Conservation (phyloP, 768 basidiomycete genomes). For the Ramaria rubella region DNA sequence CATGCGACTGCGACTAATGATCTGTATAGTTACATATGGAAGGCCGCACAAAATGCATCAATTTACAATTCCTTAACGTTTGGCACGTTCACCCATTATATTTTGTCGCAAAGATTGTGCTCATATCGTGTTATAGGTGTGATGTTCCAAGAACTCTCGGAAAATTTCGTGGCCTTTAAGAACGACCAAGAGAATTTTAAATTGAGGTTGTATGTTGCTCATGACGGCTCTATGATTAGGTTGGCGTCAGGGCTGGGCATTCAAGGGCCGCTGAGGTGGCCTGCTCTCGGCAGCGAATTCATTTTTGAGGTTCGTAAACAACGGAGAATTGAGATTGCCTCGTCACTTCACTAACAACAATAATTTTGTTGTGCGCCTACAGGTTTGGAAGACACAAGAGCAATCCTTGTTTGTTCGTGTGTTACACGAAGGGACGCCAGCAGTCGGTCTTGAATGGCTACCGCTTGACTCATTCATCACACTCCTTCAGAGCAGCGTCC, state of each 20-base stretch:
- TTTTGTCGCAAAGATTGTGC: not conserved
- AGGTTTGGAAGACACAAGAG: conserved; percentile 34
- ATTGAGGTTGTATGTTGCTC: conserved; percentile 39
- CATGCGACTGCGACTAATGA: not conserved
- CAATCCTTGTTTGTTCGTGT: conserved; percentile 34
- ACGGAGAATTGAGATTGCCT: too few species aligned
- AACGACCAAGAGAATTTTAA: conserved; percentile 30
- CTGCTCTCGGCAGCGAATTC: conserved; percentile 26
- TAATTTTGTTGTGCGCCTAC: too few species aligned
- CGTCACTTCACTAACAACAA: too few species aligned
- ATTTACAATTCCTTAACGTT: conserved; percentile 39
- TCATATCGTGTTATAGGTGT: conserved; percentile 28
- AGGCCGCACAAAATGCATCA: conserved; percentile 37
- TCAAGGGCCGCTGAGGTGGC: conserved; percentile 28
- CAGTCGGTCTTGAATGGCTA: conserved; percentile 32
- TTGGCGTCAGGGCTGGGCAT: conserved; percentile 38
- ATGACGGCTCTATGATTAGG: conserved; percentile 42
- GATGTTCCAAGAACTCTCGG: conserved; percentile 38
- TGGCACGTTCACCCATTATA: conserved; percentile 21
- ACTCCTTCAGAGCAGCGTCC: conserved; percentile 29
- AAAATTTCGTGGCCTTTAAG: conserved; percentile 33
- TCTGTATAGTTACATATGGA: conserved; percentile 42
- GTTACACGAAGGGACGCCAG: conserved; percentile 38
- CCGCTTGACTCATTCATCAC: conserved; percentile 29
- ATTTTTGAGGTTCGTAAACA: conserved; percentile 9